phyloP scores from a whole-genome alignment of 345 rosid species.

The Populus tremula region DNA sequence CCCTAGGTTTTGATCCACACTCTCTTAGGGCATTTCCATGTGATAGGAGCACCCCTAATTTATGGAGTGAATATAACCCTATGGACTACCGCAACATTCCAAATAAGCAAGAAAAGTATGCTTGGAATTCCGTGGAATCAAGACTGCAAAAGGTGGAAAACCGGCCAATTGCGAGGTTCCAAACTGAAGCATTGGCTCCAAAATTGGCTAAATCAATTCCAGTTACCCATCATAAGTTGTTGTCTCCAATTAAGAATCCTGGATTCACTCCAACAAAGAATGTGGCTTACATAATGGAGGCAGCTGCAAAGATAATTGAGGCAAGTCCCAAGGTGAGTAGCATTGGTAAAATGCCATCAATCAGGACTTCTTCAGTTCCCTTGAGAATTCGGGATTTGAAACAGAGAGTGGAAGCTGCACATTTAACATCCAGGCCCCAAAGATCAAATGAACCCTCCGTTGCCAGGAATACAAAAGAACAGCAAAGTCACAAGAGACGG shows the following conservation, averaged over 20 bases:
- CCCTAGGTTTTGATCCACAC: constrained; percentile 34
- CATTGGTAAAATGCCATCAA: constrained; percentile 41
- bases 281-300: constrained; percentile 66
- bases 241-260: constrained; percentile 75
- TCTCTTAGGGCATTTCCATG: constrained; percentile 30
- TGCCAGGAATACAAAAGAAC: constrained; percentile 34
- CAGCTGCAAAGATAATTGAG: constrained; percentile 76
- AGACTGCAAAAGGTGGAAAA: constrained; percentile 40
- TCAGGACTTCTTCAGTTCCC: constrained; percentile 59
- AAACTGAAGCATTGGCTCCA: constrained; percentile 71
- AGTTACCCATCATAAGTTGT: constrained; percentile 54
- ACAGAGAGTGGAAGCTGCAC: constrained; percentile 68
- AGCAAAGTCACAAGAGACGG: constrained; percentile 35
- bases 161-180: constrained; percentile 69
- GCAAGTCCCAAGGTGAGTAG: constrained; percentile 50
- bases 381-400: constrained; percentile 69
- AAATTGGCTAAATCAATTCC: constrained; percentile 68
- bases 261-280: constrained; percentile 51
- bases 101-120: constrained; percentile 33
- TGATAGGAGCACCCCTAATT: constrained; percentile 26
- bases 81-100: constrained; percentile 33
- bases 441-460: constrained; percentile 22
- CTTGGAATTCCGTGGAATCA: constrained; percentile 37
- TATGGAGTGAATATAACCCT: constrained; percentile 46
- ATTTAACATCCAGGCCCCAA: constrained; percentile 43